Evolutionary conservation across 495 filamentous ascomycete species (phyloP), one percentile per base, ranked within the genome.

Genomic region (Oidiodendron maius): DNA sequence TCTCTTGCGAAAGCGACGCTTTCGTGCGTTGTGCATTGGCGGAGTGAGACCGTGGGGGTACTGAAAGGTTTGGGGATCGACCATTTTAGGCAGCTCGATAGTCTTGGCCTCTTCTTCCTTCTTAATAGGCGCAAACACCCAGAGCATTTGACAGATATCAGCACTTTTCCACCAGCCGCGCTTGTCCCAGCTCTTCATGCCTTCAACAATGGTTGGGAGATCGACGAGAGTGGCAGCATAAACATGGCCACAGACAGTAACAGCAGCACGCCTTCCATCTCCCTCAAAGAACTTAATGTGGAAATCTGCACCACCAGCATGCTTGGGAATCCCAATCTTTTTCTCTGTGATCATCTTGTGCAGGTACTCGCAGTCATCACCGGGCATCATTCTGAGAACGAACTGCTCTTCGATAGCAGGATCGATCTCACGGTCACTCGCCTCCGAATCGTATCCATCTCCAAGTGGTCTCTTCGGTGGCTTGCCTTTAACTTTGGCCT

Each of bases 361-460:
- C 3, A 98, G 64, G 52, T 86, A 83, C 3, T 97, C 89, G 64
- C 86, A 88, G 60, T 96, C 86, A 3, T 80, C 75, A 1, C 89
- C 90, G 1, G 88, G 88, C 38, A 78, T 57, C 85, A 96, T 95
- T 46, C 93, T 87, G 24, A 97, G 65, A 8, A 98, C 78, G 43
- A 96, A 87, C 51, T 91, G 80, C 53, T 89, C 82, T 62, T 96
- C 90, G 51, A 93, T 88, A 0, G 82, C 69, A 0, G 93, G 93
- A 58, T 98, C 93, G 2, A 71, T 59, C 63, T 98, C 93, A 5
- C 81, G 80, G 58, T 97, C 93, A 16, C 87, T 90, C 2, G 90
- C 87, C 64, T 97, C 93, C n/a, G 89, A 95, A 62, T 98, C 93
- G 64, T 97, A 98, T 6, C 90, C 94, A 17, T 93, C 87, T 13